A percentile compares a stretch with the other conserved stretches of the same genome.
phyloP scores from a whole-genome alignment of 2,329 filamentous ascomycete species.

The Balansia obtecta region DNA sequence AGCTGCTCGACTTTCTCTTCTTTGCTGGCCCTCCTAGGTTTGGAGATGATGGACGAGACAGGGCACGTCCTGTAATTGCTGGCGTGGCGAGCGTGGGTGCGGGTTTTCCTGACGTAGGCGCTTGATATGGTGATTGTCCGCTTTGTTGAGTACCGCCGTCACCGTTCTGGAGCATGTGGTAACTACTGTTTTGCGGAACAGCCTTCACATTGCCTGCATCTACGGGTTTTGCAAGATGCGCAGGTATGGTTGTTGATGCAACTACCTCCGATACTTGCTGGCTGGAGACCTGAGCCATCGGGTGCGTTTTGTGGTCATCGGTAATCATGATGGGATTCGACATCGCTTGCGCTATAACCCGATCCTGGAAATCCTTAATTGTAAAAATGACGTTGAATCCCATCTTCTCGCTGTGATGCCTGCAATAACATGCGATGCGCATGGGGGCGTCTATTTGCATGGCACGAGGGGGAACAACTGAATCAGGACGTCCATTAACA shows the following conservation, averaged over 20 bases:
- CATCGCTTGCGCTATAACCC: conserved; percentile 71
- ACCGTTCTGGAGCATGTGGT: conserved; percentile 49
- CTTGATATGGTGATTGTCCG: conserved; percentile 24
- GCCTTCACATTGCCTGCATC: conserved; percentile 22
- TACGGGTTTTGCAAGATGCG: conserved; percentile 8
- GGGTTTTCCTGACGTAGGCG: conserved; percentile 18
- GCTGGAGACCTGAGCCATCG: conserved; percentile 16
- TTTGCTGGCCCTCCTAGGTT: conserved; percentile 58
- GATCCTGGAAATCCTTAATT: conserved; percentile 67
- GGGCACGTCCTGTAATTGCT: conserved; percentile 17
- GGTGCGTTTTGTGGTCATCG: conserved; percentile 88
- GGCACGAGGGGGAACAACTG: conserved; percentile 41
- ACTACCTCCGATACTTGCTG: conserved; percentile 18
- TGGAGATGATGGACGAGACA: conserved; percentile 67
- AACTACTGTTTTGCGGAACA: conserved; percentile 25
- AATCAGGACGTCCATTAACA: conserved; percentile 29
- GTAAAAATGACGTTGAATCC: conserved; percentile 94
- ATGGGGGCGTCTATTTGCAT: conserved; percentile 79
- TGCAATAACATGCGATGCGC: conserved; percentile 94
- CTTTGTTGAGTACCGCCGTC: conserved; percentile 45
- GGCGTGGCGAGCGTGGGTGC: conserved; percentile 16
- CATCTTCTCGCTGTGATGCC: conserved; percentile 85
- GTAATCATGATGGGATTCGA: conserved; percentile 91
- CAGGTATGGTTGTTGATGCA: conserved; percentile 12
- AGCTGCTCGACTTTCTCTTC: conserved; percentile 68